A percentile compares a stretch with the other conserved stretches of the same genome.
phyloP scores from a whole-genome alignment of 1,139 yeast species.

The Candida mesenterica region DNA sequence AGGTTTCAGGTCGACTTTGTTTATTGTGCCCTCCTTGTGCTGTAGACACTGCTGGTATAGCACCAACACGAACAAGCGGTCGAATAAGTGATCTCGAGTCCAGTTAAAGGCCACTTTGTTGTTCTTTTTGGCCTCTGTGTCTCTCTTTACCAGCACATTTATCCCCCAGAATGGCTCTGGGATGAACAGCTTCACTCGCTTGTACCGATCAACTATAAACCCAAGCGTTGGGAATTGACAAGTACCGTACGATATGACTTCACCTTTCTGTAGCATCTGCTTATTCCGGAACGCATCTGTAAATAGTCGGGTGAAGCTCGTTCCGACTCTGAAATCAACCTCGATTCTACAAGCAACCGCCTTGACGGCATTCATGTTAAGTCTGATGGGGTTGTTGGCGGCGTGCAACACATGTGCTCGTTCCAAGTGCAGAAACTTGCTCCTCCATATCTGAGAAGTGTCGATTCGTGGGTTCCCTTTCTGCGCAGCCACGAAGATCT shows the following conservation, averaged over 20 bases:
- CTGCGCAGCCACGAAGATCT: slow-evolving; percentile 67
- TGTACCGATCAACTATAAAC: slow-evolving; percentile 91
- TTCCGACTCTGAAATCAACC: slow-evolving; percentile 85
- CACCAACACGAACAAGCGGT: slow-evolving; percentile 59
- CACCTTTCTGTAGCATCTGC: slow-evolving; percentile 22
- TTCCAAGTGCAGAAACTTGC: slow-evolving; percentile 86
- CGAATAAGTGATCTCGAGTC: slow-evolving; percentile 72
- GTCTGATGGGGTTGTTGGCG: slow-evolving; percentile 60
- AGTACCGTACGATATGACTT: slow-evolving; percentile 73
- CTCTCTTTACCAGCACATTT: slow-evolving; percentile 48
- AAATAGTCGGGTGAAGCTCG: slow-evolving; percentile 79
- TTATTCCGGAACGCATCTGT: slow-evolving; percentile 47
- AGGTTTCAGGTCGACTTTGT: slow-evolving; percentile 55
- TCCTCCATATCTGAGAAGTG: slow-evolving; percentile 58
- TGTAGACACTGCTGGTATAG: slow-evolving; percentile 66
- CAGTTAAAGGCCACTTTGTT: slow-evolving; percentile 51
- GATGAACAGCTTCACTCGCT: slow-evolving; percentile 65
- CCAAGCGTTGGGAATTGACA: slow-evolving; percentile 98
- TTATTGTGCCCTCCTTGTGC: slow-evolving; percentile 48
- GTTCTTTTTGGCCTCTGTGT: slow-evolving; percentile 16
- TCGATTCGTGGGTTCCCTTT: slow-evolving; percentile 50
- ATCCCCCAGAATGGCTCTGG: slow-evolving; percentile 84
- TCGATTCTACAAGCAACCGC: slow-evolving; percentile 89
- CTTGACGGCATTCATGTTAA: slow-evolving; percentile 69
- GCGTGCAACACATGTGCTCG: slow-evolving; percentile 70